Evolutionary conservation across 2,329 filamentous ascomycete genomes (phyloP), one percentile per base, ranked within the genome.

Genomic region (Neofusicoccum ribis): DNA sequence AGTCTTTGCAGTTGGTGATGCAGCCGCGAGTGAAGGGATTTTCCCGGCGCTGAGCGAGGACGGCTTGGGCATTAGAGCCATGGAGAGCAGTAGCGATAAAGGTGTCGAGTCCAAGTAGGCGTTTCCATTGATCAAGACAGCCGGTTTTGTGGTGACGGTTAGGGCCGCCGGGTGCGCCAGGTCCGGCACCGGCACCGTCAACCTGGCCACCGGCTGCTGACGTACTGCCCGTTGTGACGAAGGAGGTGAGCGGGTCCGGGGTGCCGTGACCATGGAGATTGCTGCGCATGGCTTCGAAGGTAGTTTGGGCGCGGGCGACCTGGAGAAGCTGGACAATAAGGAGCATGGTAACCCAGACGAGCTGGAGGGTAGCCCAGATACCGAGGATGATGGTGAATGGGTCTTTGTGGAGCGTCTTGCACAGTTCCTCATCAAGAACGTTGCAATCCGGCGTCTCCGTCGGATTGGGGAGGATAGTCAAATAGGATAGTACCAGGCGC

Each of bases 301-400:
- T 99, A 1, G 95, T 99, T 83, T 96, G 90, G 65, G 93, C 96
- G 67, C 93, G 89, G 0, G 93, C 91, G 60, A 99, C 89, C 75
- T 99, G 95, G 59, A 97, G 85, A 60, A 97, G 88, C 76, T 99
- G 96, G 5, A 98, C 96, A 69, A 93, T 90, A 66, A 97, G 85
- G 39, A 99, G 88, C 93, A 99, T 98, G n/a, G 90, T 89, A 2
- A 98, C 92, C 95, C 95, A 99, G 20, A 92, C 90, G 37, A 97
- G 85, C 77, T 99, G 96, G 49, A 97, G 82, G 2, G 86, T 85
- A 6, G 86, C 86, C 95, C 95, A 99, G 34, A 91, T 80, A 12
- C 86, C 86, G 20, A 97, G 83, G 11, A 96, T 82, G 31, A 97
- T 85, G 1, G 91, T 94, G 76, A 94, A 97, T 0, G 92, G 84